A percentile compares a stretch with the other conserved stretches of the same genome.
Conservation (phyloP, 2,329 filamentous ascomycete genomes). For the Colletotrichum tamarilloi region DNA sequence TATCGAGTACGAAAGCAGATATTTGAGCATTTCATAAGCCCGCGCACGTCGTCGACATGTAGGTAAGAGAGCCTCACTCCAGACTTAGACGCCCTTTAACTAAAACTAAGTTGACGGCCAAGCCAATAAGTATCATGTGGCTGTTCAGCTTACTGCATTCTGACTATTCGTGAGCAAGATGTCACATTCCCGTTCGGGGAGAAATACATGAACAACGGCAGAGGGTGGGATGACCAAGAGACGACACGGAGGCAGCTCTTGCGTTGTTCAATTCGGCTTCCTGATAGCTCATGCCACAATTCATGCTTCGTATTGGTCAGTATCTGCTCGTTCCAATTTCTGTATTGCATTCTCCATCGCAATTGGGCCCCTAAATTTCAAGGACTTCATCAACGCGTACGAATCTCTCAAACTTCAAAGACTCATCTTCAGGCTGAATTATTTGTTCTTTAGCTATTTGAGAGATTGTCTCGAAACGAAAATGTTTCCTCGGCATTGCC, state of each 20-base stretch:
- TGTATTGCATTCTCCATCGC: background rate
- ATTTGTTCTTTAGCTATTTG: background rate
- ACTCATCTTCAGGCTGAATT: accelerated
- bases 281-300: background rate
- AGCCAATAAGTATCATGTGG: background rate
- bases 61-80: background rate
- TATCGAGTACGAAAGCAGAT: background rate
- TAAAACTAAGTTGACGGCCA: background rate
- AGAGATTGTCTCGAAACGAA: background rate
- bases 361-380: background rate
- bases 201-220: background rate
- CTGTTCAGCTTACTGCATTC: background rate
- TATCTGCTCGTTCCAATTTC: background rate
- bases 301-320: background rate
- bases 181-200: background rate
- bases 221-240: background rate
- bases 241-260: background rate
- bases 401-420: background rate
- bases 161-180: background rate
- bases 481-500: background rate
- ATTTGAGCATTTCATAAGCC: background rate
- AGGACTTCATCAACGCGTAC: no score
- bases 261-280: background rate
- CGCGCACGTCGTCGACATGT: background rate
- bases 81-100: background rate